Percentiles rank a stretch among this genome's conserved stretches.
Conservation (phyloP, 257 asterid genomes). For the Petrea volubilis region DNA sequence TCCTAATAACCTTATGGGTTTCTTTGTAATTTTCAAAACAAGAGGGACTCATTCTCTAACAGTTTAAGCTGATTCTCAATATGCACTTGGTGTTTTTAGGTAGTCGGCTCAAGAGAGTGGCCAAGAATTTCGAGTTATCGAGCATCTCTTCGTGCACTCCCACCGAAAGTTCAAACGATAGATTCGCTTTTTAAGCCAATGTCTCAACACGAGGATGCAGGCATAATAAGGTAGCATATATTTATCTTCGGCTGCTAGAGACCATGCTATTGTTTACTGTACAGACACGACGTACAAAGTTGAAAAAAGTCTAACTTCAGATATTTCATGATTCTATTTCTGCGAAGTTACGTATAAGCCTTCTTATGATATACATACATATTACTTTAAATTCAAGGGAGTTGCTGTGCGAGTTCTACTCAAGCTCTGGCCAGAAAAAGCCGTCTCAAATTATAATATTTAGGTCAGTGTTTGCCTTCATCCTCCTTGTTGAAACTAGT, state of each 20-base stretch:
- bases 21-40: too few relatives aligned
- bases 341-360: not conserved
- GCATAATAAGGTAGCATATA: slow-evolving; percentile 52
- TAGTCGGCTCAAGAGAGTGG: slow-evolving; percentile 59
- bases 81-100: slow-evolving; percentile 37
- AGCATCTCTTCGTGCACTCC: slow-evolving; percentile 39
- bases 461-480: slow-evolving; percentile 31
- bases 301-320: not conserved
- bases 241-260: too few relatives aligned
- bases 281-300: not conserved
- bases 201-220: slow-evolving; percentile 41
- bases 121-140: slow-evolving; percentile 52
- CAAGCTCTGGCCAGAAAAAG: slow-evolving; percentile 41
- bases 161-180: slow-evolving; percentile 38
- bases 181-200: slow-evolving; percentile 47
- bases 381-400: slow-evolving; percentile 43
- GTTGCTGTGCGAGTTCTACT: slow-evolving; percentile 45
- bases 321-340: not conserved
- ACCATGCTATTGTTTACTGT: too few relatives aligned
- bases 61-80: too few relatives aligned
- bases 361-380: not conserved
- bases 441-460: slow-evolving; percentile 54
- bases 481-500: not conserved
- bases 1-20: too few relatives aligned
- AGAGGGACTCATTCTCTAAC: too few relatives aligned